A percentile compares a stretch with the other conserved stretches of the same genome.
Evolutionary conservation across 805 yeast genomes (phyloP).

Genomic region (Monosporozyma servazzii): DNA sequence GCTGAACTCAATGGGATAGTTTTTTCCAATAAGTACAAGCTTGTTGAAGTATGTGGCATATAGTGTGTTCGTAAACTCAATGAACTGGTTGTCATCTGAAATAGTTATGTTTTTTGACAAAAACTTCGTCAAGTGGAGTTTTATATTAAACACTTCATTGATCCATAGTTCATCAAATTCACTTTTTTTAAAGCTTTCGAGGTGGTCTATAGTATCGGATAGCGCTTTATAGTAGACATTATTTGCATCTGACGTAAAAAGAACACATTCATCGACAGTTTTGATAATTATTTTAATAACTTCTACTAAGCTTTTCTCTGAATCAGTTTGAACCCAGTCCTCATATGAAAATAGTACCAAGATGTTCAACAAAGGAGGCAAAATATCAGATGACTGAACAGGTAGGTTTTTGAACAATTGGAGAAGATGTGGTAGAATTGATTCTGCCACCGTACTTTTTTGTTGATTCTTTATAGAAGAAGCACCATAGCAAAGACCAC

Average conservation of each 20-base stretch:
- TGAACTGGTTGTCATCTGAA: neutral
- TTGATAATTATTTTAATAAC: constrained; percentile 15
- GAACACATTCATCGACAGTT: constrained; percentile 14
- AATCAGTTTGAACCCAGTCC: constrained; percentile 25
- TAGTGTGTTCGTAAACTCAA: constrained; percentile 9
- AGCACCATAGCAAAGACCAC: constrained; percentile 27
- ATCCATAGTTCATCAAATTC: constrained; percentile 22
- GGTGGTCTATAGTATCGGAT: constrained; percentile 13
- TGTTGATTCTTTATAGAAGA: constrained; percentile 17
- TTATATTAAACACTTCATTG: constrained; percentile 15
- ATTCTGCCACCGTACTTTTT: constrained; percentile 13
- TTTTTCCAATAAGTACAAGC: constrained; percentile 21
- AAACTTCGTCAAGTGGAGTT: constrained; percentile 17
- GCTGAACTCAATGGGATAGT: constrained; percentile 19
- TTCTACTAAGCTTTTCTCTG: constrained; percentile 15
- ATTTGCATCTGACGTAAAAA: constrained; percentile 5
- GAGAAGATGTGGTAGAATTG: constrained; percentile 19
- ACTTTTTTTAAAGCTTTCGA: constrained; percentile 14
- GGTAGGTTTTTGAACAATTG: constrained; percentile 19
- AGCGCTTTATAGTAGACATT: constrained; percentile 10
- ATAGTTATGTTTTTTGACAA: constrained; percentile 13
- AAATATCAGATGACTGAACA: constrained; percentile 15
- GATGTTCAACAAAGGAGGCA: constrained; percentile 18
- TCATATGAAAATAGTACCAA: constrained; percentile 21
- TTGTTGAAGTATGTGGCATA: constrained; percentile 24